Base-by-base conservation (phyloP, 352 stramenopile genomes). In the Phytophthora sp. region DNA sequence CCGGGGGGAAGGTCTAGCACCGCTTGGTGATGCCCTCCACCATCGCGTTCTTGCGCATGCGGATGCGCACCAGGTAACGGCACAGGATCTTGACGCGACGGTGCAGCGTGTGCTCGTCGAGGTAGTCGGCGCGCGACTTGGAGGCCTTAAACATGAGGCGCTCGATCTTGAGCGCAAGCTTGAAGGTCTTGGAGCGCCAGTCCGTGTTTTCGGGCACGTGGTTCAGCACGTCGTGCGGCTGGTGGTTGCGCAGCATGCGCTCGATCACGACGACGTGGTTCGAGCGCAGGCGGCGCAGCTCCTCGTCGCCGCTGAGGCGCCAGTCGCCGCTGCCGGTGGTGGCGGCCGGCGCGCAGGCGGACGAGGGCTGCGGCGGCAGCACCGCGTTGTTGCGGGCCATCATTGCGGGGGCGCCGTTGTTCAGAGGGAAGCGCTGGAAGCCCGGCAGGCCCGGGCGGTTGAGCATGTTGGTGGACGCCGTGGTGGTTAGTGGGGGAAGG, bases 101-200 rank as follows among this genome's bases (percentile, higher is more conserved):
- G 2, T 54, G 57, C 4, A 88, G 65, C 7, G 79, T 84, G 43
- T 74, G 53, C 30, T 83, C 71, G 61, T 86, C 62, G 50, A 84
- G 46, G 64, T 88, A 88, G 59, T 82, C 72, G 51, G 78, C 74
- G 3, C 72, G 65, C 15, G 79, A 83, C 27, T 66, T 74, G 37
- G 79, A 71, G 1, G 72, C 62, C 44, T 79, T 74, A 51, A 88
- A 88, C 55, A 88, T 81, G 49, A 88, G 76, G 1, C 76, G 68
- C 56, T 88, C 79, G 51, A 88, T 73, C 66, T 88, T 88, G 63
- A 88, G 74, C 23, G 79, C 76, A 7, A 88, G 65, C 49, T 77
- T 66, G 48, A 86, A 83, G 3, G 79, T 88, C 66, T 83, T 86
- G 51, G 76, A 78, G 21, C 67, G 69, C 79, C 79, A 88, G 56